A percentile compares a stretch with the other conserved stretches of the same genome.
Conservation (phyloP, 371 early-diverging fungal species). For the Apophysomyces elegans region DNA sequence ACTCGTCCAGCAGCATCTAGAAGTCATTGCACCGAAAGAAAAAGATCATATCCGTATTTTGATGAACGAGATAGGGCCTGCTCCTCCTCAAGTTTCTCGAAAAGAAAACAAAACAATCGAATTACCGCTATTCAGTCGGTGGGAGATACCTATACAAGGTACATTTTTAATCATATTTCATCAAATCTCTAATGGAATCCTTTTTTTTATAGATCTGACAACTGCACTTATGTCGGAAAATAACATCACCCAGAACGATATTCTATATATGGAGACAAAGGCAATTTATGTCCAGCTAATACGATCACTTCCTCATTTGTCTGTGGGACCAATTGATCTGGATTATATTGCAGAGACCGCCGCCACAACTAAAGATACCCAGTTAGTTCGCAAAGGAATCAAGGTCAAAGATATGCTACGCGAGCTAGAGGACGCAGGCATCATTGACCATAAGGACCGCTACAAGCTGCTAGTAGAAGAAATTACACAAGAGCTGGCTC, state of each 20-base stretch:
- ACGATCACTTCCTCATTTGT: constrained; percentile 76
- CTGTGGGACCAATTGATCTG: constrained; percentile 60
- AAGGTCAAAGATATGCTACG: constrained; percentile 91
- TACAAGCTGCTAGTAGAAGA: constrained; percentile 87
- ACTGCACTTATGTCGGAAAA: constrained; percentile 74
- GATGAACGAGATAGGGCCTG: constrained; percentile 76
- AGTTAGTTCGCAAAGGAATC: constrained; percentile 87
- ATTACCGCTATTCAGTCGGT: constrained; percentile 84
- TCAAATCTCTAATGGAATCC: background rate
- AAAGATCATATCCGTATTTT: constrained; percentile 79
- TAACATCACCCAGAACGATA: constrained; percentile 89
- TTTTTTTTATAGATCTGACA: constrained; percentile 47
- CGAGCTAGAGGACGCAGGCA: constrained; percentile 80
- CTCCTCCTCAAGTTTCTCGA: constrained; percentile 79
- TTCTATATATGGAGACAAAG: constrained; percentile 94
- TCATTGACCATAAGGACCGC: constrained; percentile 78
- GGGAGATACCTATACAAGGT: constrained; percentile 88
- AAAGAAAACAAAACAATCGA: constrained; percentile 80
- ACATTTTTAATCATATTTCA: background rate
- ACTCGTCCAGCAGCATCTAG: constrained; percentile 79
- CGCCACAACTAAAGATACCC: constrained; percentile 84
- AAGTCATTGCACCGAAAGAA: constrained; percentile 75
- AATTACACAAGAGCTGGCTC: constrained; percentile 83
- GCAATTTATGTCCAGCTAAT: constrained; percentile 92
- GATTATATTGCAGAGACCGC: constrained; percentile 84